These are phyloP conservation scores for Aspergillus melleus DNA, from an alignment of 2,329 filamentous ascomycete species.

Conservation along the genomic window DNA sequence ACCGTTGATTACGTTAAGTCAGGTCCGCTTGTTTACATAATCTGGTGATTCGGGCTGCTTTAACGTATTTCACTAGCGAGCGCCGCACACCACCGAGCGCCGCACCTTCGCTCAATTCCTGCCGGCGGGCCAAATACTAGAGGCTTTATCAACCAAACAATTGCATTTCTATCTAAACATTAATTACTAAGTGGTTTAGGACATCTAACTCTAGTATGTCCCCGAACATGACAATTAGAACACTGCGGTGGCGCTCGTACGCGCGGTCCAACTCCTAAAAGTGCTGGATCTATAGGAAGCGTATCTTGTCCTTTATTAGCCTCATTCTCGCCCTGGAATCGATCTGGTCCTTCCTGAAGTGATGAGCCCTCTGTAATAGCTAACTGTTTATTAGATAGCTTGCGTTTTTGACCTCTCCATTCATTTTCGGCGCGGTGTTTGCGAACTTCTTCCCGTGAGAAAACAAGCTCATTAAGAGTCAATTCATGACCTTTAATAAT, in stretches of 20 bases:
- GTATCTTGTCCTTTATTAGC: neutral
- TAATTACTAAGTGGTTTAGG: neutral
- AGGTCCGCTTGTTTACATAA: too few species aligned
- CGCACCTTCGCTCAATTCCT: too few species aligned
- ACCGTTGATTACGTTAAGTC: too few species aligned
- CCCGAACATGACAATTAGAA: neutral
- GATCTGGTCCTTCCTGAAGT: neutral
- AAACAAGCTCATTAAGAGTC: too few species aligned
- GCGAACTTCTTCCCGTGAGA: neutral
- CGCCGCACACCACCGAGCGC: too few species aligned
- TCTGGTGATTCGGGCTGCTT: too few species aligned
- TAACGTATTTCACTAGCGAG: too few species aligned
- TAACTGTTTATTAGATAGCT: neutral
- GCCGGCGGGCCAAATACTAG: too few species aligned
- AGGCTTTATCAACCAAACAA: neutral
- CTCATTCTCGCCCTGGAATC: neutral
- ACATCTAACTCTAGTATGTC: neutral
- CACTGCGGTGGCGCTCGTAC: neutral
- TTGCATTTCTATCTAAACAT: neutral
- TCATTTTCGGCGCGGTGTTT: neutral
- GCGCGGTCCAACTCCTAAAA: neutral
- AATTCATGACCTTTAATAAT: neutral
- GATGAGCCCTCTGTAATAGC: neutral
- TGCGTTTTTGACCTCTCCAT: neutral
- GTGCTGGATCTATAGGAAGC: neutral